Base-by-base conservation (phyloP, 805 yeast genomes). In the Ascoidea rubescens region DNA sequence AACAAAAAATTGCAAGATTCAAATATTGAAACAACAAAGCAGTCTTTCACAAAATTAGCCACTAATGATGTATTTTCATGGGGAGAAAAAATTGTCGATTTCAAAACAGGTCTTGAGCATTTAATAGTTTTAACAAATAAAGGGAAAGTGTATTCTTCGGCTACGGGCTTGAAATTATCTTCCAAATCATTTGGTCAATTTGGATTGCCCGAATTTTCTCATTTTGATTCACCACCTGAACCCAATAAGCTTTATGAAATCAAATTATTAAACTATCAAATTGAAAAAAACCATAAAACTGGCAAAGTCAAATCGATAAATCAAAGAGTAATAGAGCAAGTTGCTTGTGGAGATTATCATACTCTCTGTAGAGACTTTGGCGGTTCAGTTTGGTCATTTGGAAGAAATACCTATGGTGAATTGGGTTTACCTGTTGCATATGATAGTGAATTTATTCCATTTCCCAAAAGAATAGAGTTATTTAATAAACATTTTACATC, bases 371-470 rank as follows among this genome's bases (percentile, higher is more conserved):
- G n/a, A 45, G 91, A 87, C 58, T 59, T 70, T 1, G 60, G 70
- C n/a, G 93, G 91, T 6, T 71, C 72, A 51, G 68, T 88, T n/a
- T 85, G 84, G 78, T 76, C 88, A 1, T 90, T 93, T 78, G 99
- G 99, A 30, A 77, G 78, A 53, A 91, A 91, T 64, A 71, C 78
- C 4, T 79, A 69, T 64, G 98, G 98, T n/a, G 91, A 93, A 61
- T 71, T 91, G 52, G 96, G 91, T 8, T 71, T 78, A 48, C 79
- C 80, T 5, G 81, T 84, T 49, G 71, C 76, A 28, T 79, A 79
- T 62, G 79, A 78, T 54, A 78, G 84, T 16, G 91, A 84, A 59
- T 69, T 75, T 47, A 72, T 83, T 48, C 78, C 95, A 4, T 77
- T 80, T 45, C 99, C 99, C 2, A 75, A 73, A 47, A 69, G 70